These are phyloP conservation scores for Mycena belliarum DNA, from an alignment of 768 basidiomycete species.

Conservation along the genomic window DNA sequence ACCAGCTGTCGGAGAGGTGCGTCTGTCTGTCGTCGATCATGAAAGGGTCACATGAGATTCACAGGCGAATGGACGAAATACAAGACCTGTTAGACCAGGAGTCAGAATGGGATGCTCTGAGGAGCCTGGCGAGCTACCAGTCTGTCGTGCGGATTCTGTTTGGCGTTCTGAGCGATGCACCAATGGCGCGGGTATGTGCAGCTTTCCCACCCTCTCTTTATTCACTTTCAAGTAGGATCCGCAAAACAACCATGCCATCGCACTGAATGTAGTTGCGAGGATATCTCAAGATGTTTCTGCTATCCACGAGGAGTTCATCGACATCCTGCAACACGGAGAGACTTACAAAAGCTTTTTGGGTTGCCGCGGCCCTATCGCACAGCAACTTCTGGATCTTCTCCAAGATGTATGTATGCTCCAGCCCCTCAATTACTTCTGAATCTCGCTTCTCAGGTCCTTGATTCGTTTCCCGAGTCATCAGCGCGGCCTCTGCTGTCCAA, in stretches of 20 bases:
- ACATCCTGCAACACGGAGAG: not conserved
- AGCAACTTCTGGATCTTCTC: conserved; percentile 15
- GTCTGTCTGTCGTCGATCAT: not conserved
- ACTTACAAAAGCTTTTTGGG: conserved; percentile 5
- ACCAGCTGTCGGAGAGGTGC: not conserved
- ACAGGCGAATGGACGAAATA: conserved; percentile 1
- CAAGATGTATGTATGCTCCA: conserved; percentile 10
- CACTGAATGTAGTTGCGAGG: not conserved
- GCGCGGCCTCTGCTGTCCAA: conserved; percentile 4
- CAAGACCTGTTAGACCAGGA: not conserved
- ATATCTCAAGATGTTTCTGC: conserved; percentile 6
- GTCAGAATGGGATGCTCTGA: not conserved
- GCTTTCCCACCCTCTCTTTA: not conserved
- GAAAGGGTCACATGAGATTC: not conserved
- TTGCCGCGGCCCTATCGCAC: not conserved
- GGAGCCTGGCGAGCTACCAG: conserved; percentile 5
- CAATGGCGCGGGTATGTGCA: not conserved
- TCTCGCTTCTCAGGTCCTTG: conserved; percentile 2
- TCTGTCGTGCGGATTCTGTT: conserved; percentile 2
- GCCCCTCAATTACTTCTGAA: not conserved
- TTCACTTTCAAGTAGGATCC: not conserved
- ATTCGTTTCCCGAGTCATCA: conserved; percentile 4
- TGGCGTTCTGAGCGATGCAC: not conserved
- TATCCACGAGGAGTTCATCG: not conserved
- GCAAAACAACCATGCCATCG: not conserved